Percentiles rank a stretch among this genome's conserved stretches.
phyloP scores from a whole-genome alignment of 2,329 filamentous ascomycete species.

The Sphaerostilbella broomeana region DNA sequence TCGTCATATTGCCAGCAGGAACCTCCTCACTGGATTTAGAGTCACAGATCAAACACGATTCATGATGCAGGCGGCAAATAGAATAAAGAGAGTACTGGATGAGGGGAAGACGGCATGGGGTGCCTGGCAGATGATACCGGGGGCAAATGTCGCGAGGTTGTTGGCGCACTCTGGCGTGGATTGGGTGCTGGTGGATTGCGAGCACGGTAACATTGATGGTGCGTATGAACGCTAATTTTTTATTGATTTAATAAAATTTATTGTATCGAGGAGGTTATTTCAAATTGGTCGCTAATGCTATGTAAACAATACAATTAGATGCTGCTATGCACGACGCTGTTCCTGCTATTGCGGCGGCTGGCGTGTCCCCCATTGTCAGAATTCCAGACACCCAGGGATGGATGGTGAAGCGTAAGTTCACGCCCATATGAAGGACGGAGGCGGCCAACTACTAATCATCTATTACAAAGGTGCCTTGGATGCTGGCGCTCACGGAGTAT shows the following conservation, averaged over 20 bases:
- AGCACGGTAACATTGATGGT: slow-evolving; percentile 47
- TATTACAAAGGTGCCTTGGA: slow-evolving; percentile 45
- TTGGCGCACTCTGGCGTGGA: slow-evolving; percentile 58
- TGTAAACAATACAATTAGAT: slow-evolving; percentile 24
- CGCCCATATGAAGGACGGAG: neutral
- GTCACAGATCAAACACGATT: too few relatives aligned
- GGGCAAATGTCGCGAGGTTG: slow-evolving; percentile 51
- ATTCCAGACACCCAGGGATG: slow-evolving; percentile 45
- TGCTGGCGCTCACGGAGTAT: slow-evolving; percentile 41
- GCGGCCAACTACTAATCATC: too few relatives aligned
- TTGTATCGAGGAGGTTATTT: neutral
- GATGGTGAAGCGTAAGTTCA: slow-evolving; percentile 37
- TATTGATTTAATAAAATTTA: too few relatives aligned
- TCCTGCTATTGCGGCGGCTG: slow-evolving; percentile 42
- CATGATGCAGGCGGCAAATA: slow-evolving; percentile 40
- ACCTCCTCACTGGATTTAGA: too few relatives aligned
- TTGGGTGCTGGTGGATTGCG: slow-evolving; percentile 57
- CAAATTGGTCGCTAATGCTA: slow-evolving; percentile 1
- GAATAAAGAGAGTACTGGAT: slow-evolving; percentile 42
- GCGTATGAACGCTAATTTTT: too few relatives aligned
- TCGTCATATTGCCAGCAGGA: neutral
- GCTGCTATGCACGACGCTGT: slow-evolving; percentile 48
- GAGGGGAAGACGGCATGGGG: slow-evolving; percentile 46
- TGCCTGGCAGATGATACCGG: slow-evolving; percentile 58
- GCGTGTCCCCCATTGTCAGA: slow-evolving; percentile 39